Percentiles rank a stretch among this genome's conserved stretches.
These are phyloP conservation scores for Trichoderma sp. DNA, from an alignment of 2,329 filamentous ascomycete genomes.

Conservation along the genomic window DNA sequence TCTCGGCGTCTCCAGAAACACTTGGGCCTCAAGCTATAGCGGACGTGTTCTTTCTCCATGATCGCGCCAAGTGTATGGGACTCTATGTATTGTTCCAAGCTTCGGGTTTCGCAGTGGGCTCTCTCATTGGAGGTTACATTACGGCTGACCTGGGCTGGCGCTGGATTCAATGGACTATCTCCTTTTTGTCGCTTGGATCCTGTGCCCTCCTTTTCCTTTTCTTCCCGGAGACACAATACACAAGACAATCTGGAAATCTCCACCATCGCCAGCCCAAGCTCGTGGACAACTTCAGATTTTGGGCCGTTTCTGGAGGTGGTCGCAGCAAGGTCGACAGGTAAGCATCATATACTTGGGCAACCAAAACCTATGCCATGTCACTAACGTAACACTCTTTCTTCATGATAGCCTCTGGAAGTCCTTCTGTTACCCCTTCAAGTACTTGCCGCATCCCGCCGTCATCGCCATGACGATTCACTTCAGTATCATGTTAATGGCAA, in stretches of 20 bases:
- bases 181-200: neutral
- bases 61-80: slow-evolving; percentile 2
- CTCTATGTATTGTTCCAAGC: neutral
- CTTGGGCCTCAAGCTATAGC: neutral
- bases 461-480: slow-evolving; percentile 1
- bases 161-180: slow-evolving; percentile 5
- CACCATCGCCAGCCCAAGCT: neutral
- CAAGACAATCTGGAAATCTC: neutral
- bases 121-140: neutral
- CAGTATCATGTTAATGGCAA: neutral
- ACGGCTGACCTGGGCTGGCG: neutral
- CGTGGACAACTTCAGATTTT: neutral
- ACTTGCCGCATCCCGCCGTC: neutral
- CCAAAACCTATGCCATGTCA: neutral
- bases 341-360: neutral
- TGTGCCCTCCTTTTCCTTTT: neutral
- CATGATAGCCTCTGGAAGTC: neutral
- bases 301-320: slow-evolving; percentile 1
- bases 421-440: neutral
- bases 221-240: slow-evolving; percentile 7
- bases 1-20: slow-evolving; percentile 4
- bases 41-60: slow-evolving; percentile 2
- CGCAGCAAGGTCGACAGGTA: slow-evolving; percentile 7
- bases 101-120: neutral
- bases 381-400: neutral